phyloP scores from a whole-genome alignment of 768 basidiomycete genomes.

The Agaricus sinodeliciosus region DNA sequence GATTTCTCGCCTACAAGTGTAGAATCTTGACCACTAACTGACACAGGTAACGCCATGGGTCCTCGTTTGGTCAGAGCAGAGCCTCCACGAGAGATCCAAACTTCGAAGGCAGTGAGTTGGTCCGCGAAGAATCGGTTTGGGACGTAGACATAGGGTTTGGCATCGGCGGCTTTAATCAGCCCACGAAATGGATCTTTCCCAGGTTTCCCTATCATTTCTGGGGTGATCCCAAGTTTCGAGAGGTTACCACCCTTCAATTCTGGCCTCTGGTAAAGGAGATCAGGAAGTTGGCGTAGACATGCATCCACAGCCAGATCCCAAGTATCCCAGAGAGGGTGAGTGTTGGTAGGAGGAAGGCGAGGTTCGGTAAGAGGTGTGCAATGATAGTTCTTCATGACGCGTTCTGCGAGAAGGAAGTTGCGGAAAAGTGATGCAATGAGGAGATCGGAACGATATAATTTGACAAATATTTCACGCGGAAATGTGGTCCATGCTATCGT shows the following conservation, averaged over 20 bases:
- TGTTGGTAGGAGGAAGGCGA: constrained; percentile 90
- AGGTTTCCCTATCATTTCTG: constrained; percentile 33
- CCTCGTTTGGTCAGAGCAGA: constrained; percentile 76
- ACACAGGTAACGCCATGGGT: constrained; percentile 57
- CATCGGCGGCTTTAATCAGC: constrained; percentile 20
- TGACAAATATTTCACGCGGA: constrained; percentile 87
- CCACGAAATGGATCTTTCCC: constrained; percentile 20
- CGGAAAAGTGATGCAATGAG: constrained; percentile 95
- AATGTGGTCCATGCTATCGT: constrained; percentile 99
- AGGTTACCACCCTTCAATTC: constrained; percentile 9
- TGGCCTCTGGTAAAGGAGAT: constrained; percentile 40
- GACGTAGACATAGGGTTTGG: constrained; percentile 62
- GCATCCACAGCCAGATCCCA: constrained; percentile 98
- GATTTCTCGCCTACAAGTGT: constrained; percentile 2
- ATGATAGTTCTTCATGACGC: constrained; percentile 97
- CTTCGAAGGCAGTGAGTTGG: constrained; percentile 94
- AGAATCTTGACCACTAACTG: not conserved
- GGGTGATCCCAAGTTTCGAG: constrained; percentile 24
- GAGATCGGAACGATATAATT: constrained; percentile 91
- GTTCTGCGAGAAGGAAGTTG: constrained; percentile 93
- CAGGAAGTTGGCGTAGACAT: constrained; percentile 89
- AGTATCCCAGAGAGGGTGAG: constrained; percentile 91
- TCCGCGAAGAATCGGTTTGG: constrained; percentile 93
- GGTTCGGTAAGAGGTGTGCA: constrained; percentile 95
- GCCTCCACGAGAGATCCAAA: constrained; percentile 95